These are phyloP conservation scores for Kokia cookei DNA, from an alignment of 441 rosid genomes.

Conservation along the genomic window DNA sequence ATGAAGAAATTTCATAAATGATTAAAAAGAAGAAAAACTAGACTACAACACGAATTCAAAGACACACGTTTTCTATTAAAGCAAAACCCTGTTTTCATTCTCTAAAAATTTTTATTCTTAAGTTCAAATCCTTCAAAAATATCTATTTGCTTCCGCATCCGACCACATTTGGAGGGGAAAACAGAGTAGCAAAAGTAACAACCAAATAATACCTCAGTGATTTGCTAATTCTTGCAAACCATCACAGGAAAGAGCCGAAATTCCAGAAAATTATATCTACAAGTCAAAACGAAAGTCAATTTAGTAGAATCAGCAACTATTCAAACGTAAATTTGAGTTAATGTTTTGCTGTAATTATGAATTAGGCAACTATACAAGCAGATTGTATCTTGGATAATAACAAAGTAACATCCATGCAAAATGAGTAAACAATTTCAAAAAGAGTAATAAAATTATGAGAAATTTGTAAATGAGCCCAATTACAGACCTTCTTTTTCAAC, in stretches of 20 bases:
- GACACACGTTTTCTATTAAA: background rate
- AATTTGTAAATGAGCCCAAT: background rate
- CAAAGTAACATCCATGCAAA: background rate
- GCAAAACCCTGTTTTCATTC: background rate
- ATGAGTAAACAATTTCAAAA: background rate
- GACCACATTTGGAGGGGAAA: background rate
- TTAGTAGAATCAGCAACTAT: background rate
- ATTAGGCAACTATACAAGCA: background rate
- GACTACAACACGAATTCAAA: background rate
- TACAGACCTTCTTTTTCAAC: background rate
- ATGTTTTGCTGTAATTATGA: background rate
- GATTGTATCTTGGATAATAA: background rate
- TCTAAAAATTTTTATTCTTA: background rate
- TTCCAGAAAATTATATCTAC: background rate
- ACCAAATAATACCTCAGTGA: background rate
- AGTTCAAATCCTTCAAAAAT: background rate
- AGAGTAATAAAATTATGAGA: background rate
- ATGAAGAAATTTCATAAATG: background rate
- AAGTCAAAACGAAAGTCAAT: background rate
- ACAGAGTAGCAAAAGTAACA: background rate
- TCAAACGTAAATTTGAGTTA: background rate
- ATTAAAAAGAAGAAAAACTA: background rate
- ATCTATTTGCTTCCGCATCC: background rate
- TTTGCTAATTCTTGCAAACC: background rate
- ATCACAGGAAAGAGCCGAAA: background rate